phyloP scores from a whole-genome alignment of 2,329 filamentous ascomycete genomes.

The Colletotrichum destructivum region DNA sequence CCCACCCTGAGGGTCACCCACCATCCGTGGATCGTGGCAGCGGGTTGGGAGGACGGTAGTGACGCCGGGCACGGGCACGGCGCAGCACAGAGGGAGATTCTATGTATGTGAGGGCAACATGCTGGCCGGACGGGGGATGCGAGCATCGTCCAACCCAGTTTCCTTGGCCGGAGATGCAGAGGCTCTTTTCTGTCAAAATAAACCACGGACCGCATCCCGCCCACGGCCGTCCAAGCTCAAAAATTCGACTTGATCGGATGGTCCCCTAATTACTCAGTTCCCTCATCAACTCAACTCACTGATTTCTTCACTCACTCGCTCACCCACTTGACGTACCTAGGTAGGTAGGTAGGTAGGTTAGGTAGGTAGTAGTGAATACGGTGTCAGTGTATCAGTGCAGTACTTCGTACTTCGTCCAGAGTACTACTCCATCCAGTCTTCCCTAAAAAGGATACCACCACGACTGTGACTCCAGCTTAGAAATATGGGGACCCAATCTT shows the following conservation, averaged over 20 bases:
- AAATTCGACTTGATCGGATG: neutral
- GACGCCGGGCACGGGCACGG: neutral
- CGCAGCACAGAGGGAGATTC: neutral
- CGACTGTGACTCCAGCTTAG: neutral
- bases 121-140: conserved; percentile 4
- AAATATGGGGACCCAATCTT: conserved; percentile 14
- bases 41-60: conserved; percentile 1
- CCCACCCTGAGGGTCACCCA: conserved; percentile 4
- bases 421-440: neutral
- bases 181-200: conserved; percentile 20
- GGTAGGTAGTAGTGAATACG: too few species aligned
- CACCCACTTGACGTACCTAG: too few species aligned
- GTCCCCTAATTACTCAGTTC: neutral
- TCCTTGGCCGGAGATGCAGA: neutral
- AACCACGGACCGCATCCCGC: conserved; percentile 9
- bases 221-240: conserved; percentile 16
- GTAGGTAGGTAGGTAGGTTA: too few species aligned
- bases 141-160: neutral
- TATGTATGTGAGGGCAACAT: conserved; percentile 20
- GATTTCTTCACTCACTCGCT: too few species aligned
- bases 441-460: neutral
- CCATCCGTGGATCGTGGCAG: neutral
- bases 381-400: too few species aligned
- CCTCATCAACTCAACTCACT: too few species aligned
- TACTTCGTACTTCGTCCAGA: too few species aligned